A percentile compares a stretch with the other conserved stretches of the same genome.
Evolutionary conservation across 192 early-diverging fungal genomes (phyloP).

Genomic region (Coemansia brasiliensis): DNA sequence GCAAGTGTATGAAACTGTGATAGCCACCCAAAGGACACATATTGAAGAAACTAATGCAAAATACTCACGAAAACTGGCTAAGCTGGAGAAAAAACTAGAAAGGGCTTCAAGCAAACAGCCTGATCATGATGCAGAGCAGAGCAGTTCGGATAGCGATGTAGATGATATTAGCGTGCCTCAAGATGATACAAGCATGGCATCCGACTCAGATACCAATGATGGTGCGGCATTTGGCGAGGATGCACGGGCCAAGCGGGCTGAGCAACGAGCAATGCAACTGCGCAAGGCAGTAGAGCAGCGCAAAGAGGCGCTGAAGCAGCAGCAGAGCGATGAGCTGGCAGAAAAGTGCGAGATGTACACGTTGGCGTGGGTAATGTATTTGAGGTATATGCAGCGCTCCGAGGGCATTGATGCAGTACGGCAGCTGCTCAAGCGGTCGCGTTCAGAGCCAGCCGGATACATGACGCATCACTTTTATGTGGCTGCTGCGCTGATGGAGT

Average conservation of each 20-base stretch:
- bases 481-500: constrained; percentile 90
- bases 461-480: constrained; percentile 86
- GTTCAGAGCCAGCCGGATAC: constrained; percentile 70
- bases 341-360: constrained; percentile 59
- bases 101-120: constrained; percentile 1
- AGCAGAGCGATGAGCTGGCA: constrained; percentile 25
- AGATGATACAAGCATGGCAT: constrained; percentile 27
- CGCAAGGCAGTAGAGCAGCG: constrained; percentile 42
- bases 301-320: constrained; percentile 45
- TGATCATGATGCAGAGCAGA: neutral
- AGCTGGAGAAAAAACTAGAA: constrained; percentile 38
- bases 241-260: constrained; percentile 11
- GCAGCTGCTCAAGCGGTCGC: constrained; percentile 64
- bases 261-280: constrained; percentile 35
- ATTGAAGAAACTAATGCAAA: constrained; percentile 20
- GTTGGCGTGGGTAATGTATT: constrained; percentile 85
- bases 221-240: constrained; percentile 31
- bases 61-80: constrained; percentile 28
- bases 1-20: constrained; percentile 57
- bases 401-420: constrained; percentile 78
- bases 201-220: constrained; percentile 32
- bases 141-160: constrained; percentile 27
- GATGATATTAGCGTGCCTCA: constrained; percentile 50
- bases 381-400: constrained; percentile 74
- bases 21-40: constrained; percentile 14